Percentiles rank a stretch among this genome's conserved stretches.
phyloP scores from a whole-genome alignment of 75 land plant species.

The Selaginella tamariscina region DNA sequence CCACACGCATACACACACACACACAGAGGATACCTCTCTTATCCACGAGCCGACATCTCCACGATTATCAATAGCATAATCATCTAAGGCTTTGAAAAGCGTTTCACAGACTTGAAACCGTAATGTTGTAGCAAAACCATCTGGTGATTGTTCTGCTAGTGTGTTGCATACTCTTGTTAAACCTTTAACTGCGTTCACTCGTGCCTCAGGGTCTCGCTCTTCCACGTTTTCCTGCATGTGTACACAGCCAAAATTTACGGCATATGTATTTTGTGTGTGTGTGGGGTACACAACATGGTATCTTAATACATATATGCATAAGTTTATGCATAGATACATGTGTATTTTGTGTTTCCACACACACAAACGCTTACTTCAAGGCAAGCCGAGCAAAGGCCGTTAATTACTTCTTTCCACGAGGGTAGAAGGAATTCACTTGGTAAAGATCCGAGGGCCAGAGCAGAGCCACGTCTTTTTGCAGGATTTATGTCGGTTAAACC shows the following conservation, averaged over 20 bases:
- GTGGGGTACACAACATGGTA: too few species aligned
- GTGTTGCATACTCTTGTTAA: conserved; percentile 67
- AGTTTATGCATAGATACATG: too few species aligned
- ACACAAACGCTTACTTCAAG: not conserved
- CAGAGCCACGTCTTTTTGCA: conserved; percentile 79
- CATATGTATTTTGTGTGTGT: too few species aligned
- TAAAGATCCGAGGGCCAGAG: conserved; percentile 69
- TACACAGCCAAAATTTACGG: conserved; percentile 7
- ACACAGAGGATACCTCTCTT: too few species aligned
- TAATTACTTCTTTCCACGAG: conserved; percentile 49
- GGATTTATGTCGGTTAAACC: conserved; percentile 68
- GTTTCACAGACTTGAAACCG: conserved; percentile 52
- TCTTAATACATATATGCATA: too few species aligned
- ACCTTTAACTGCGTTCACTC: conserved; percentile 83
- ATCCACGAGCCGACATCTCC: conserved; percentile 99
- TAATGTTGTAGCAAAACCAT: conserved; percentile 18
- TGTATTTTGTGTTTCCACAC: not conserved
- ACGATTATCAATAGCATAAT: conserved; percentile 94
- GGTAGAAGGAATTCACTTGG: conserved; percentile 48
- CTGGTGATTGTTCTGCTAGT: conserved; percentile 16
- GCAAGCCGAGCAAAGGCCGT: conserved; percentile 50
- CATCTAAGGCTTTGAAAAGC: conserved; percentile 76
- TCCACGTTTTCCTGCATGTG: conserved; percentile 66
- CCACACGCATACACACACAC: too few species aligned
- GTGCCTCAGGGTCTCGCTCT: conserved; percentile 92